Percentiles rank a stretch among this genome's conserved stretches.
phyloP scores from a whole-genome alignment of 1,284 basidiomycete genomes.

The Fomitopsis schrenkii region DNA sequence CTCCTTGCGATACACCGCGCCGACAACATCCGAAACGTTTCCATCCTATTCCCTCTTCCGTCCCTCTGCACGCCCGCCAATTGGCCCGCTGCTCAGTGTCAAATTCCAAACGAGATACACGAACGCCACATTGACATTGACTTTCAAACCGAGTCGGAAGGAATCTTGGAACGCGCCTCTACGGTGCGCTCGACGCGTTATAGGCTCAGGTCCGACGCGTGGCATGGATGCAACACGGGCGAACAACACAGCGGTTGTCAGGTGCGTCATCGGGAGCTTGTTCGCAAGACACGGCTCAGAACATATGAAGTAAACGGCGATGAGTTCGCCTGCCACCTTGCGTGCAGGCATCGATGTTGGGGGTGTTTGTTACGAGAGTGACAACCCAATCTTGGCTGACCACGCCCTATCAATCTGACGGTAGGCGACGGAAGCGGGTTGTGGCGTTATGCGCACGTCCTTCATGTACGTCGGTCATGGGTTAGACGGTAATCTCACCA shows the following conservation, averaged over 20 bases:
- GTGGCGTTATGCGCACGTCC: conserved; percentile 1
- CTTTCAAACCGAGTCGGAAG: neutral
- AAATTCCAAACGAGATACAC: neutral
- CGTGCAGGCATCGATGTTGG: neutral
- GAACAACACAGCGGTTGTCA: neutral
- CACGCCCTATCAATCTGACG: neutral
- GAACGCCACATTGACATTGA: neutral
- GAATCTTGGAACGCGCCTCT: neutral
- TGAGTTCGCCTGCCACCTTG: neutral
- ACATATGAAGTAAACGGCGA: neutral
- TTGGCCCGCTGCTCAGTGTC: neutral
- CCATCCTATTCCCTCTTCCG: neutral
- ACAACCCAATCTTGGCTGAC: neutral
- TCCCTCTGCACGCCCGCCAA: neutral
- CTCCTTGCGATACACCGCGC: neutral
- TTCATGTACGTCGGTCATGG: conserved; percentile 5
- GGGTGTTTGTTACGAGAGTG: neutral
- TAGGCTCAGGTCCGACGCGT: neutral
- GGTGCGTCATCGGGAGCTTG: neutral
- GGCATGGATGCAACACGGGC: neutral
- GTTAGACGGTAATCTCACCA: neutral
- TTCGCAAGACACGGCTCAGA: neutral
- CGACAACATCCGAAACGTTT: neutral
- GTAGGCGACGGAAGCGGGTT: neutral
- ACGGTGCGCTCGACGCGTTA: neutral